Evolutionary conservation across 108 stramenopile species (phyloP).

Genomic region (Pseudonitzschia delicatissima): DNA sequence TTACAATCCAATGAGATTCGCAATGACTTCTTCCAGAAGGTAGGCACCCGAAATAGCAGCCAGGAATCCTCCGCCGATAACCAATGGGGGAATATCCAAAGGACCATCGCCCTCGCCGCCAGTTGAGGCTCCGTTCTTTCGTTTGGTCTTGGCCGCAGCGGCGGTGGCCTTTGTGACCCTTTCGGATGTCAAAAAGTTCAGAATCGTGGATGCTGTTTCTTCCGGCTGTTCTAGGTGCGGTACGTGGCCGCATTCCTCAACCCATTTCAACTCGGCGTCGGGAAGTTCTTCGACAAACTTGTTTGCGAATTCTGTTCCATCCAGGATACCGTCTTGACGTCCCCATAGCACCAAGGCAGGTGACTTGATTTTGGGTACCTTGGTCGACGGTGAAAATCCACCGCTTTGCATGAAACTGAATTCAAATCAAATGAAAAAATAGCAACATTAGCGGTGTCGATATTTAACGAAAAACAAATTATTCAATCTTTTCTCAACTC

Average conservation of each 20-base stretch:
- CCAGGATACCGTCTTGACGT: conserved; percentile 88
- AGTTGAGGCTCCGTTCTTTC: neutral
- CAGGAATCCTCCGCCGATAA: neutral
- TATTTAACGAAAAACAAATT: too few species aligned
- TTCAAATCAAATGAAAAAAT: neutral
- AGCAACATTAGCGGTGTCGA: too few species aligned
- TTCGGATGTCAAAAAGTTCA: conserved; percentile 49
- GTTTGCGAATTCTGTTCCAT: conserved; percentile 73
- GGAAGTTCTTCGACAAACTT: conserved; percentile 81
- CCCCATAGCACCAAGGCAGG: conserved; percentile 90
- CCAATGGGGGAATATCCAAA: neutral
- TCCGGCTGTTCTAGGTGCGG: conserved; percentile 92
- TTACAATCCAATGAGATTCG: conserved; percentile 1
- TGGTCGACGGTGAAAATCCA: conserved; percentile 78
- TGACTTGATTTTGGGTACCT: conserved; percentile 59
- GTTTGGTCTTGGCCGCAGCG: neutral
- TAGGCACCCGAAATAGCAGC: conserved; percentile 3
- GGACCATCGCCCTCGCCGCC: neutral
- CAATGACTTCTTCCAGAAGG: conserved; percentile 1
- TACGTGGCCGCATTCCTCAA: conserved; percentile 93
- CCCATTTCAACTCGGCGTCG: conserved; percentile 70
- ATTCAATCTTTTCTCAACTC: neutral
- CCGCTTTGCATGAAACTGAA: conserved; percentile 73
- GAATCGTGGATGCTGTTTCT: conserved; percentile 70
- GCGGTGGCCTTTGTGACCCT: neutral